Conservation (phyloP, 2,329 filamentous ascomycete genomes). For the Huntiella savannae region DNA sequence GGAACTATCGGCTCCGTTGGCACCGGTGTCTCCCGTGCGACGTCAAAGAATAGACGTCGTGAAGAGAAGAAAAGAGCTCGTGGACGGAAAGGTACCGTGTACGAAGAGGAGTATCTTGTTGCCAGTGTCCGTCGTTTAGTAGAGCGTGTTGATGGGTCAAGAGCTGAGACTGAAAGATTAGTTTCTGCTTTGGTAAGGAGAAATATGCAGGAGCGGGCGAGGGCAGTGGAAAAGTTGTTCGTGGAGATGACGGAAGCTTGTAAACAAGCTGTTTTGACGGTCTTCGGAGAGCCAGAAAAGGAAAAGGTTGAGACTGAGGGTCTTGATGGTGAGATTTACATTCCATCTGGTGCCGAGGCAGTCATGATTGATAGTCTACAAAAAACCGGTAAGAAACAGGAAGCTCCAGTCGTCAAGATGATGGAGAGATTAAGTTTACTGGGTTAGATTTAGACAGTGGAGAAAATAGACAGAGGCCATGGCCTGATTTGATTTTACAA, state of each 20-base stretch:
- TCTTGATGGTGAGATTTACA: constrained; percentile 15
- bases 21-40: constrained; percentile 57
- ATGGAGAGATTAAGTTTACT: constrained; percentile 32
- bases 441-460: neutral
- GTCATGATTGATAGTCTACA: constrained; percentile 32
- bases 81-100: constrained; percentile 91
- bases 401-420: constrained; percentile 28
- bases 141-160: constrained; percentile 56
- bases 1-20: constrained; percentile 52
- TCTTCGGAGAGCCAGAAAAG: constrained; percentile 30
- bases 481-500: neutral
- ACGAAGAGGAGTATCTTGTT: constrained; percentile 93
- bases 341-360: constrained; percentile 29
- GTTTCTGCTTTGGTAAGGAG: constrained; percentile 61
- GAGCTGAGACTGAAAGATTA: constrained; percentile 53
- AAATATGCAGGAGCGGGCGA: constrained; percentile 72
- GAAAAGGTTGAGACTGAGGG: constrained; percentile 12
- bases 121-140: constrained; percentile 70
- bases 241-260: constrained; percentile 57
- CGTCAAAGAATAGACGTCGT: constrained; percentile 67
- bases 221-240: constrained; percentile 56
- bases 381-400: constrained; percentile 25
- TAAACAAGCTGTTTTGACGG: constrained; percentile 44
- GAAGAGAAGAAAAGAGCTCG: constrained; percentile 91
- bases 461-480: constrained; percentile 3